Conservation (phyloP, 164 flowering plant species). For the Sedum album region DNA sequence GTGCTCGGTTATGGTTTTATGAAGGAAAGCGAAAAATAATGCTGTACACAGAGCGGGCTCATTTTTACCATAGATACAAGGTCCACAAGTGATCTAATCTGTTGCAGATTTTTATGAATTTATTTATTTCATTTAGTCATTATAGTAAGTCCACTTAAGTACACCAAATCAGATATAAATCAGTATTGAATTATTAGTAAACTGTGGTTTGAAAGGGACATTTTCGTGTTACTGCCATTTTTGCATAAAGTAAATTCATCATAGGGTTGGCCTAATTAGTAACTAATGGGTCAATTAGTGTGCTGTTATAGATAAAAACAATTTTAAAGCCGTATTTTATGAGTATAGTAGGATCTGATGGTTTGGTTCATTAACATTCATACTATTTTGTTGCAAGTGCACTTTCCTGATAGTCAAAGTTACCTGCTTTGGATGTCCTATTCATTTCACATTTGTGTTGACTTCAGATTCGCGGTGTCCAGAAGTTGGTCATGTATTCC, state of each 20-base stretch:
- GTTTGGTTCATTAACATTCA: not conserved
- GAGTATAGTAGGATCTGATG: not conserved
- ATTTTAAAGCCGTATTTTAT: too few relatives aligned
- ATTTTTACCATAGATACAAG: constrained; percentile 92
- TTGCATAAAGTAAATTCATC: too few relatives aligned
- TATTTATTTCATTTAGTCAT: not conserved
- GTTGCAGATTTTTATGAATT: not conserved
- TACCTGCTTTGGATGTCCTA: not conserved
- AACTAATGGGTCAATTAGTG: too few relatives aligned
- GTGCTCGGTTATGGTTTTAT: constrained; percentile 72
- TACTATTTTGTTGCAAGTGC: too few relatives aligned
- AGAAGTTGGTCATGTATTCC: constrained; percentile 79
- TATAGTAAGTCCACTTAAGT: not conserved
- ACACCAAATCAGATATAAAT: not conserved
- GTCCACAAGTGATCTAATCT: constrained; percentile 30
- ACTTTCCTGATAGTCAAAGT: too few relatives aligned
- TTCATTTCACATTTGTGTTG: not conserved
- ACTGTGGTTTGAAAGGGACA: not conserved
- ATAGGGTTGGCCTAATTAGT: too few relatives aligned
- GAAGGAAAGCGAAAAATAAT: constrained; percentile 65
- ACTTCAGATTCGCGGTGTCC: constrained; percentile 73
- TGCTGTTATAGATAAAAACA: too few relatives aligned
- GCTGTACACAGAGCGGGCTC: constrained; percentile 89
- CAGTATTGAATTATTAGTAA: not conserved
- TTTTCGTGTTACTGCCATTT: not conserved